Conservation (phyloP, 495 filamentous ascomycete genomes). For the Pseudevernia furfuracea region DNA sequence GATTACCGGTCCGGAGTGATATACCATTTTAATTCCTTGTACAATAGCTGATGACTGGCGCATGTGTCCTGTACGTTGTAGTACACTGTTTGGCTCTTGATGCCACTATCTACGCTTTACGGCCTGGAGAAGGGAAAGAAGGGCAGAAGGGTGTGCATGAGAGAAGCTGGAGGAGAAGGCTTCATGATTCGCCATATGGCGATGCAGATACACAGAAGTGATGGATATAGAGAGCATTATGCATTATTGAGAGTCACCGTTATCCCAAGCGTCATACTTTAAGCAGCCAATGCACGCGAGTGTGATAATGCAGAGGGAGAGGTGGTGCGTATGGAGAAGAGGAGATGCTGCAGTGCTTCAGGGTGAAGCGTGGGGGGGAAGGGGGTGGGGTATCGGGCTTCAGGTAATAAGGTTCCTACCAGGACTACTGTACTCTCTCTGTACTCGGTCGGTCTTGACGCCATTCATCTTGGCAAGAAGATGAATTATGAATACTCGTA, state of each 20-base stretch:
- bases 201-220: conserved; percentile 12
- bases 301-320: background rate
- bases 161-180: background rate
- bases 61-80: conserved; percentile 15
- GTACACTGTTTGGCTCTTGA: conserved; percentile 11
- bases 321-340: background rate
- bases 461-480: no score
- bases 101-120: conserved; percentile 13
- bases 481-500: no score
- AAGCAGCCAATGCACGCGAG: background rate
- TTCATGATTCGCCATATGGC: background rate
- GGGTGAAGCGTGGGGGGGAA: background rate
- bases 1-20: conserved; percentile 9
- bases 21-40: conserved; percentile 14
- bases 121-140: conserved; percentile 7
- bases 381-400: no score
- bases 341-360: background rate
- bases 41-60: conserved; percentile 18
- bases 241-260: conserved; percentile 5
- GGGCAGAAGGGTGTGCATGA: background rate
- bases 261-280: no score
- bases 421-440: no score
- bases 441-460: no score
- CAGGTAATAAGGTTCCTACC: no score
- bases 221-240: conserved; percentile 9